Conservation (phyloP, 352 stramenopile genomes). For the Globisporangium takayamanum region DNA sequence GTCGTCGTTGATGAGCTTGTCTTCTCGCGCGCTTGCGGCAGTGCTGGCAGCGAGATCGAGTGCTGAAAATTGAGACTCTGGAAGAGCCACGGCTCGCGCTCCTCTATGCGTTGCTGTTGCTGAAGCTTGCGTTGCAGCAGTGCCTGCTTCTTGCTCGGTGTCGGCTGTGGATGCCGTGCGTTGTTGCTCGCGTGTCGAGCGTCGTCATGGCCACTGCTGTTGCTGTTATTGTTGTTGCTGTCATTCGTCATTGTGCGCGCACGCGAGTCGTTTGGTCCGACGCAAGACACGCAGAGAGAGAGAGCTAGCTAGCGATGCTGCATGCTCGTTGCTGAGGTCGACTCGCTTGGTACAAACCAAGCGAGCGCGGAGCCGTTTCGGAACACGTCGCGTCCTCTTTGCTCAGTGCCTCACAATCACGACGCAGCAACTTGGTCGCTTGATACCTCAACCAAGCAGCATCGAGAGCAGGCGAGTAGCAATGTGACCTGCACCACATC, state of each 20-base stretch:
- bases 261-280: not conserved
- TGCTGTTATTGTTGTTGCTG: slow-evolving; percentile 4
- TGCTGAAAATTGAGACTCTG: slow-evolving; percentile 42
- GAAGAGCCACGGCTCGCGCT: slow-evolving; percentile 65
- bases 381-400: too few species aligned
- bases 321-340: too few species aligned
- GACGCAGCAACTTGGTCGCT: too few species aligned
- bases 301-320: not conserved
- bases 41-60: slow-evolving; percentile 8
- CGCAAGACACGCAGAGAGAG: not conserved
- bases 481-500: too few species aligned
- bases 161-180: not conserved
- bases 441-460: too few species aligned
- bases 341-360: too few species aligned
- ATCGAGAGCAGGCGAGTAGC: too few species aligned
- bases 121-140: slow-evolving; percentile 18
- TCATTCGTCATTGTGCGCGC: slow-evolving; percentile 6
- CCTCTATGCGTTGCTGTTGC: slow-evolving; percentile 9
- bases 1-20: not conserved
- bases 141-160: slow-evolving; percentile 20
- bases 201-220: slow-evolving; percentile 1
- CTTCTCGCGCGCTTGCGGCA: not conserved
- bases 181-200: not conserved
- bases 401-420: too few species aligned
- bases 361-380: too few species aligned